Percentiles rank a stretch among this genome's conserved stretches.
Evolutionary conservation across 202 grass and related monocot genomes (phyloP).

Genomic region (Eragrostis tef): DNA sequence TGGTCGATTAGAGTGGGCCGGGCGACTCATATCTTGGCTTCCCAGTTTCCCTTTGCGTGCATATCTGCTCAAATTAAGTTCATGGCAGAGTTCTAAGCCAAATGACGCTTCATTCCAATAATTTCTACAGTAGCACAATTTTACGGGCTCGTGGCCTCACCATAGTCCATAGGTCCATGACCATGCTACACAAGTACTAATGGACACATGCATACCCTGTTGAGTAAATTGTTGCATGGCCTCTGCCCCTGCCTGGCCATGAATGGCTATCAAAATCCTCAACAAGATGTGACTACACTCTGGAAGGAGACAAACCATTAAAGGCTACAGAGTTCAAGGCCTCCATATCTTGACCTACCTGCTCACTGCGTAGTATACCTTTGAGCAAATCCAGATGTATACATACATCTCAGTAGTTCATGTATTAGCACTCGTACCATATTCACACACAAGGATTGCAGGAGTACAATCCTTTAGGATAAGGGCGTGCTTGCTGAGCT

Average conservation of each 20-base stretch:
- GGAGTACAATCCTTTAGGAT: not conserved
- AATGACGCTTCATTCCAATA: constrained; percentile 37
- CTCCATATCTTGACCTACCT: constrained; percentile 51
- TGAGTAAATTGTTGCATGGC: constrained; percentile 52
- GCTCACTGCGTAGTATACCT: constrained; percentile 34
- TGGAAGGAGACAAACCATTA: constrained; percentile 64
- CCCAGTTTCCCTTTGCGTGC: constrained; percentile 37
- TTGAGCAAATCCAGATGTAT: constrained; percentile 11
- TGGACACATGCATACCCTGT: constrained; percentile 37
- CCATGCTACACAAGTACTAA: constrained; percentile 38
- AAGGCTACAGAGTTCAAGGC: constrained; percentile 62
- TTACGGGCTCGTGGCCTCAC: constrained; percentile 43
- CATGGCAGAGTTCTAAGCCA: constrained; percentile 39
- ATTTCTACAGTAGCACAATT: constrained; percentile 11
- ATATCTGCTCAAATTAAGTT: constrained; percentile 42
- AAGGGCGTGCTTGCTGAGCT: constrained; percentile 3
- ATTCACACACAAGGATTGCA: not conserved
- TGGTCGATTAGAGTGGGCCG: constrained; percentile 43
- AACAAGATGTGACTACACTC: constrained; percentile 71
- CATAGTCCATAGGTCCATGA: constrained; percentile 28
- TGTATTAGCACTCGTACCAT: not conserved
- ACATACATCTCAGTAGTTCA: constrained; percentile 21
- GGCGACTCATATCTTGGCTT: constrained; percentile 31
- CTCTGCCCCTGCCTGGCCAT: constrained; percentile 51
- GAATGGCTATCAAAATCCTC: constrained; percentile 70